Percentiles rank a stretch among this genome's conserved stretches.
phyloP scores from a whole-genome alignment of 2,329 filamentous ascomycete species.

The Fusarium concolor region DNA sequence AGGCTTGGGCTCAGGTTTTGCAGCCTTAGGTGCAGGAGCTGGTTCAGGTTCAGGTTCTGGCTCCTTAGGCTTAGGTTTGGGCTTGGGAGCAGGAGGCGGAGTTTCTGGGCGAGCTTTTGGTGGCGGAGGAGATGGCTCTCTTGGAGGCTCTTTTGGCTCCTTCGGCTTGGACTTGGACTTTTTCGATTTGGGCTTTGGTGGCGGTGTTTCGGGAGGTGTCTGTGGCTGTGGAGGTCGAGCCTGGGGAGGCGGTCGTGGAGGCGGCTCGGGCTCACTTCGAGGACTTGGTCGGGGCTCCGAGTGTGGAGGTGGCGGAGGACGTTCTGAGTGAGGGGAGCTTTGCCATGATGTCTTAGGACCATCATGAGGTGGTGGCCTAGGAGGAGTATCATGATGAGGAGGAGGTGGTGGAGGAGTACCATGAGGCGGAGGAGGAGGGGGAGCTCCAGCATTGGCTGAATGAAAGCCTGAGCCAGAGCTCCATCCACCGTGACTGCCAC shows the following conservation, averaged over 20 bases:
- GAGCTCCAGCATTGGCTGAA: conserved; percentile 50
- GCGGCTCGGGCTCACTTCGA: conserved; percentile 35
- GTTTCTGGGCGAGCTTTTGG: conserved; percentile 32
- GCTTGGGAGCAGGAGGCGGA: conserved; percentile 34
- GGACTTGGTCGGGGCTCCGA: conserved; percentile 2
- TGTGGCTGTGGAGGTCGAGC: conserved; percentile 35
- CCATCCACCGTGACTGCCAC: conserved; percentile 47
- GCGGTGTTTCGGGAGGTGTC: conserved; percentile 40
- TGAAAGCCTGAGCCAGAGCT: conserved; percentile 47
- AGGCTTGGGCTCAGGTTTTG: not conserved
- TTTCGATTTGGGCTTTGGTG: conserved; percentile 40
- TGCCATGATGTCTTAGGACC: conserved; percentile 56
- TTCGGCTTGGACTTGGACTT: conserved; percentile 11
- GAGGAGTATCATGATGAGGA: conserved; percentile 46
- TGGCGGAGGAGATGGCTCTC: conserved; percentile 41
- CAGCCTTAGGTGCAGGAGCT: not conserved
- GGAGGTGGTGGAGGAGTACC: conserved; percentile 53
- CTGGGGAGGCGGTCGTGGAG: conserved; percentile 41
- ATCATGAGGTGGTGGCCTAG: conserved; percentile 46
- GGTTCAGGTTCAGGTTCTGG: not conserved
- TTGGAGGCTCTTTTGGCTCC: not conserved
- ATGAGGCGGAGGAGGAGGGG: conserved; percentile 50
- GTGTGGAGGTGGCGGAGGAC: conserved; percentile 34
- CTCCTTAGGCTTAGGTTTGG: conserved; percentile 27
- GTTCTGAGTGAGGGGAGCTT: conserved; percentile 44